Conservation (phyloP, 2,329 filamentous ascomycete genomes). For the Cytospora schulzeri region DNA sequence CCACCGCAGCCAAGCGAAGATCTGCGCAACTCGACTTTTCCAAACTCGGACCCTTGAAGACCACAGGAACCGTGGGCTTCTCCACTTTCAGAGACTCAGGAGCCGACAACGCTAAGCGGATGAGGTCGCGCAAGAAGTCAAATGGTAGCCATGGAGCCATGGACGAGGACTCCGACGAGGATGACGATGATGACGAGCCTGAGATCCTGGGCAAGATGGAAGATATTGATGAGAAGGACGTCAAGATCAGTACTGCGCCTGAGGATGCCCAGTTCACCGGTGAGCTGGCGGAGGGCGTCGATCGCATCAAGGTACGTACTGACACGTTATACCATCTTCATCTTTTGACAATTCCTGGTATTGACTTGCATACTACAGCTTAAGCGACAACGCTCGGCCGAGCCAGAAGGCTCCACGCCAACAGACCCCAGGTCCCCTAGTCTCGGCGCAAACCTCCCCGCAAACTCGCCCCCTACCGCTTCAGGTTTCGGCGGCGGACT, state of each 20-base stretch:
- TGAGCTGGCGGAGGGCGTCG: slow-evolving; percentile 78
- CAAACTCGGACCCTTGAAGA: slow-evolving; percentile 79
- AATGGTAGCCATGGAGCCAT: slow-evolving; percentile 60
- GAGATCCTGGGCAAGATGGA: slow-evolving; percentile 66
- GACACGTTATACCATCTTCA: neutral
- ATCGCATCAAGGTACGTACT: slow-evolving; percentile 73
- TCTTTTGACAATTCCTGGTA: neutral
- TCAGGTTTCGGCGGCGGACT: slow-evolving; percentile 23
- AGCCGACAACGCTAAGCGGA: slow-evolving; percentile 56
- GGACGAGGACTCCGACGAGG: slow-evolving; percentile 71
- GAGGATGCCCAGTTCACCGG: slow-evolving; percentile 74
- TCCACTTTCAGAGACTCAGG: slow-evolving; percentile 79
- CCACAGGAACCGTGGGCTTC: slow-evolving; percentile 87
- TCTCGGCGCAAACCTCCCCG: slow-evolving; percentile 43
- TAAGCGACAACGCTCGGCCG: slow-evolving; percentile 77
- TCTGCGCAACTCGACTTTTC: slow-evolving; percentile 85
- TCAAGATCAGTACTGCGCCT: slow-evolving; percentile 58
- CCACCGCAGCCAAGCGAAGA: slow-evolving; percentile 70
- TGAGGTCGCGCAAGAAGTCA: slow-evolving; percentile 62
- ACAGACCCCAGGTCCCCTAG: slow-evolving; percentile 50
- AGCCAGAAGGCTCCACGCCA: slow-evolving; percentile 56
- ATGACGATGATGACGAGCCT: slow-evolving; percentile 69
- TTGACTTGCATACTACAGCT: slow-evolving; percentile 56
- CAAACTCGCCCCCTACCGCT: slow-evolving; percentile 46
- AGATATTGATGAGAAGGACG: slow-evolving; percentile 64